Evolutionary conservation across 768 basidiomycete species (phyloP), one percentile per base, ranked within the genome.

Genomic region (Rhodotorula sphaerocarpa): DNA sequence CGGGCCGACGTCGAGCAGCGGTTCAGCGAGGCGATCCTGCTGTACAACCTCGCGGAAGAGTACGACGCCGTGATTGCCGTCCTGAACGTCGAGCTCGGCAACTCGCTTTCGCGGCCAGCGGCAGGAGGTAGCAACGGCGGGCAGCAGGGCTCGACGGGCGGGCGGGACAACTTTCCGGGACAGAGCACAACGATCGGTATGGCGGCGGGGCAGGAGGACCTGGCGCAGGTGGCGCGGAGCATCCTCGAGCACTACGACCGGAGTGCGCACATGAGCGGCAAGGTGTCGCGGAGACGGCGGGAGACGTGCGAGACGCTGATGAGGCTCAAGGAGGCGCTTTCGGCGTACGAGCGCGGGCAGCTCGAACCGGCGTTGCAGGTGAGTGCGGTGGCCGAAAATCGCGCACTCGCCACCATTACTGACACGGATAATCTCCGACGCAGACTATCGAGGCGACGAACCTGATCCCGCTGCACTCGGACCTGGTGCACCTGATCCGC

Each of bases 31-130:
- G 90, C 91, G 5, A 90, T 97, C 78, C 90, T 91, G 73, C 78
- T 99, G 47, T 96, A 90, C 78, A 92, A 96, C 76, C 83, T 96
- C 42, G 92, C 92, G 2, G 88, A 88, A 39, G 87, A 92, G 66
- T 90, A 91, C 73, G 77, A 81, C 20, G 89, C 88, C 30, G 93
- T 97, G 57, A 82, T 96, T 45, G 80, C 83, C 11, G 88, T 88
- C 56, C 85, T 97, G 41, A 89, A 90, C 20, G 83, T 84, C 58
- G 88, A 89, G 3, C 80, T 99, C 3, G 90, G 91, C 21, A 86
- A 85, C 72, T 86, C 87, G 0, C 79, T 96, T 51, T 79, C 84
- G 10, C 27, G 28, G 50, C 50, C 34, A 6, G 23, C 30, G 7
- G 15, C 42, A n/a, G n/a, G n/a, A n/a, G n/a, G n/a, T n/a, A n/a